These are phyloP conservation scores for Exobasidium rhododendri DNA, from an alignment of 1,284 basidiomycete species.

Conservation along the genomic window DNA sequence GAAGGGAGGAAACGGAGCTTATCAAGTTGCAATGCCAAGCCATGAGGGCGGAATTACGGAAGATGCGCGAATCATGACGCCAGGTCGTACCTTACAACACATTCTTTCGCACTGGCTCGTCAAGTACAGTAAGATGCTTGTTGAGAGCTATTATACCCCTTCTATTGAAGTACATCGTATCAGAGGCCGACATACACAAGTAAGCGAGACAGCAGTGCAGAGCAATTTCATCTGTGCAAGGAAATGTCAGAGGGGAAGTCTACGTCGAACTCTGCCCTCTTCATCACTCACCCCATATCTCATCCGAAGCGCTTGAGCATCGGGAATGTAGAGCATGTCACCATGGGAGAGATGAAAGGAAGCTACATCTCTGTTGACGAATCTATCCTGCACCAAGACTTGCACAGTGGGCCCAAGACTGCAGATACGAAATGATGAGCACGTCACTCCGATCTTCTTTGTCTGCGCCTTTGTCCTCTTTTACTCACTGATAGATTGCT, in stretches of 20 bases:
- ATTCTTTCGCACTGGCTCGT: no score
- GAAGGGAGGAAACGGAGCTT: slow-evolving; percentile 33
- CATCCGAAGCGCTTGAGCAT: not conserved
- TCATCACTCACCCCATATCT: not conserved
- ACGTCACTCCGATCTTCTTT: no score
- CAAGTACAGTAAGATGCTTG: no score
- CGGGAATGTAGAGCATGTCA: slow-evolving; percentile 1
- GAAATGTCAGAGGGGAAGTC: no score
- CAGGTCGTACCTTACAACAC: no score
- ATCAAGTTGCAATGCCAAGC: slow-evolving; percentile 23
- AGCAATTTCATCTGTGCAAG: not conserved
- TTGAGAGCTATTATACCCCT: no score
- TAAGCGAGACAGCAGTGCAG: not conserved
- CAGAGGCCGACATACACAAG: not conserved
- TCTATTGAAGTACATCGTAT: no score
- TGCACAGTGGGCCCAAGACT: slow-evolving; percentile 2
- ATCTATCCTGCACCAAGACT: not conserved
- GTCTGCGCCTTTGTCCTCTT: no score
- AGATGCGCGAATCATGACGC: not conserved
- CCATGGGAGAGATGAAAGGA: not conserved
- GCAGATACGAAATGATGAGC: not conserved
- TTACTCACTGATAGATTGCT: slow-evolving; percentile 1
- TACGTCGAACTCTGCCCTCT: no score
- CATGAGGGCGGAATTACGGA: not conserved
- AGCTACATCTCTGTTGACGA: not conserved